Evolutionary conservation across 495 filamentous ascomycete genomes (phyloP).

Genomic region (Hypoxylon lienhwacheense): DNA sequence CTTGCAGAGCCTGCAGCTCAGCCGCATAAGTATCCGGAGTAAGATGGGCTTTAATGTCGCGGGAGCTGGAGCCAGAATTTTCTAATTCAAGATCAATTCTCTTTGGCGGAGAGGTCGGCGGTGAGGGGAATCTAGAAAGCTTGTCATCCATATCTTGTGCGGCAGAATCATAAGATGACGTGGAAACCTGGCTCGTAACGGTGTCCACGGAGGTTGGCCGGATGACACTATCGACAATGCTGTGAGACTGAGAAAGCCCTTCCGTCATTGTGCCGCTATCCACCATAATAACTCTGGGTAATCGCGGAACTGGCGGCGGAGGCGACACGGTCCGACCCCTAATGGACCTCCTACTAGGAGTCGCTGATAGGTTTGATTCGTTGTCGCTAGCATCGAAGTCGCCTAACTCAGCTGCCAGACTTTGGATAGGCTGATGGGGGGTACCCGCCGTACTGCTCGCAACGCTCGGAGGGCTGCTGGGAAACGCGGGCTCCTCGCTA

Average conservation of each 20-base stretch:
- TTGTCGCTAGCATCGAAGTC: slow-evolving; percentile 69
- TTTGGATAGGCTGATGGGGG: slow-evolving; percentile 66
- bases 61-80: slow-evolving; percentile 36
- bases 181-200: slow-evolving; percentile 33
- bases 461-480: slow-evolving; percentile 60
- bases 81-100: slow-evolving; percentile 33
- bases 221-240: slow-evolving; percentile 22
- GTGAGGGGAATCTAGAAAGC: slow-evolving; percentile 51
- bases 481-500: slow-evolving; percentile 61
- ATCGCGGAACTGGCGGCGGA: slow-evolving; percentile 56
- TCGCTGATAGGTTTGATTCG: slow-evolving; percentile 52
- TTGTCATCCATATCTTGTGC: slow-evolving; percentile 49
- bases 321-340: slow-evolving; percentile 53
- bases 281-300: slow-evolving; percentile 64
- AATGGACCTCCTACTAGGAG: slow-evolving; percentile 51
- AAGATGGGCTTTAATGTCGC: slow-evolving; percentile 41
- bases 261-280: slow-evolving; percentile 87
- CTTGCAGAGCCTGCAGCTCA: slow-evolving; percentile 37
- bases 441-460: slow-evolving; percentile 52
- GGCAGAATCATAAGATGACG: slow-evolving; percentile 44
- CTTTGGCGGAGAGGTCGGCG: slow-evolving; percentile 42
- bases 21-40: slow-evolving; percentile 34
- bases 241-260: slow-evolving; percentile 46
- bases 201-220: slow-evolving; percentile 47
- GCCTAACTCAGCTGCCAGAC: slow-evolving; percentile 85